Percentiles rank a stretch among this genome's conserved stretches.
Evolutionary conservation across 2,329 filamentous ascomycete species (phyloP).

Genomic region (Alternaria longipes): DNA sequence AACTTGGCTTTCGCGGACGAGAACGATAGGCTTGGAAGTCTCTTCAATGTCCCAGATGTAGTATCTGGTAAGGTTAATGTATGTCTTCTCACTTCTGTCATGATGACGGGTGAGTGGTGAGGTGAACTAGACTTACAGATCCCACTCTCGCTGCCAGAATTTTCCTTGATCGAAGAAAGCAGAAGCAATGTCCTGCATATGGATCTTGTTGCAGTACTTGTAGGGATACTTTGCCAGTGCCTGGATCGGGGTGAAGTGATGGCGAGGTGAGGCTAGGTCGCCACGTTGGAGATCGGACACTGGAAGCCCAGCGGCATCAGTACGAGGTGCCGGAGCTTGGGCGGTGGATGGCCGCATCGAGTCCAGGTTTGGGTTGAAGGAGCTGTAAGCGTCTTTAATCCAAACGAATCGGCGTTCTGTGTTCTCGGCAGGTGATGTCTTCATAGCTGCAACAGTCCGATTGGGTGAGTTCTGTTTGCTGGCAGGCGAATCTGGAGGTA

Average conservation of each 20-base stretch:
- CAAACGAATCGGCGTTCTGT: conserved; percentile 34
- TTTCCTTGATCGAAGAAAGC: conserved; percentile 67
- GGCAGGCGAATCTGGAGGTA: background rate
- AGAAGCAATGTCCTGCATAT: conserved; percentile 60
- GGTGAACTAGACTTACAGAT: conserved; percentile 71
- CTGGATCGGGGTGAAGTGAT: conserved; percentile 54
- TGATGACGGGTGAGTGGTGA: background rate
- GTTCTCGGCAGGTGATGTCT: conserved; percentile 10
- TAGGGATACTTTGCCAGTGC: conserved; percentile 67
- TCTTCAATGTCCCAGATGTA: conserved; percentile 65
- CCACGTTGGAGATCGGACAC: conserved; percentile 34
- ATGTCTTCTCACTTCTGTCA: background rate
- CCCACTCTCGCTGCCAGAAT: conserved; percentile 72
- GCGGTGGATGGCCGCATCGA: conserved; percentile 18
- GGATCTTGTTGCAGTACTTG: conserved; percentile 63
- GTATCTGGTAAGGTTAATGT: conserved; percentile 60
- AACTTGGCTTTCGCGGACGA: conserved; percentile 75
- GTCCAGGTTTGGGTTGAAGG: conserved; percentile 35
- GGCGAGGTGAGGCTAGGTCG: conserved; percentile 42
- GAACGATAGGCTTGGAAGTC: conserved; percentile 64
- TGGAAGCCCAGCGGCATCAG: conserved; percentile 21
- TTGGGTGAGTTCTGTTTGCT: conserved; percentile 21
- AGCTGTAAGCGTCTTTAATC: conserved; percentile 31
- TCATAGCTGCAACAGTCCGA: background rate
- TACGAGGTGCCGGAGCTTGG: background rate